Conservation (phyloP, 2,329 filamentous ascomycete species). For the Fusarium bulbicola region DNA sequence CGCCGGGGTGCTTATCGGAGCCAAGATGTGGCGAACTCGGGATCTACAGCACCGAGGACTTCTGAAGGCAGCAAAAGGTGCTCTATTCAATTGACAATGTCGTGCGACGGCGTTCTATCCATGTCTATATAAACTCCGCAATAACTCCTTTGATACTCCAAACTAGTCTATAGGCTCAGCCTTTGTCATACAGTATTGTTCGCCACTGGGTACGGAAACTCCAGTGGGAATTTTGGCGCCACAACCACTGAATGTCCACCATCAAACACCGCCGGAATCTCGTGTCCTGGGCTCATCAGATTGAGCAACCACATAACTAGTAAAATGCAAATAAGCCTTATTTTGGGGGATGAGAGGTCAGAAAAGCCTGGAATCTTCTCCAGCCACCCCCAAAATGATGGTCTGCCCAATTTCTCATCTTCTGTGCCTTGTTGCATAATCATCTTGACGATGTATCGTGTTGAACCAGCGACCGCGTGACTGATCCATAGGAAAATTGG, state of each 20-base stretch:
- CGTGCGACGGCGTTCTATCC: neutral
- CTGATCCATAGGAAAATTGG: slow-evolving; percentile 42
- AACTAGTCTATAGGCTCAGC: fast-evolving
- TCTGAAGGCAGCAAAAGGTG: neutral
- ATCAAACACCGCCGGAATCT: neutral
- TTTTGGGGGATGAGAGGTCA: neutral
- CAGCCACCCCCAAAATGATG: too few relatives aligned
- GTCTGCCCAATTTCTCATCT: neutral
- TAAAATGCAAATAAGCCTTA: slow-evolving; percentile 12
- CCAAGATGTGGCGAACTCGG: neutral
- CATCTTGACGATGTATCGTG: slow-evolving; percentile 32
- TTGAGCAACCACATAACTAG: slow-evolving; percentile 34
- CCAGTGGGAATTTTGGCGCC: neutral
- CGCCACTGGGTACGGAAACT: neutral
- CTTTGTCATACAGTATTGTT: neutral
- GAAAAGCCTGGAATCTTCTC: neutral
- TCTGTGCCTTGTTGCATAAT: slow-evolving; percentile 19
- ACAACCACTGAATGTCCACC: neutral
- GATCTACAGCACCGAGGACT: neutral
- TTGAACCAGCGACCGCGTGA: slow-evolving; percentile 25
- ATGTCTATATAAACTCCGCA: neutral
- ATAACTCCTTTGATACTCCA: neutral
- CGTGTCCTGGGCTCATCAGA: slow-evolving; percentile 9
- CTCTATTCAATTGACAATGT: neutral
- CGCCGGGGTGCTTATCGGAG: neutral